Evolutionary conservation across 2,329 filamentous ascomycete genomes (phyloP).

Genomic region (Fusarium tanahbumbuense): DNA sequence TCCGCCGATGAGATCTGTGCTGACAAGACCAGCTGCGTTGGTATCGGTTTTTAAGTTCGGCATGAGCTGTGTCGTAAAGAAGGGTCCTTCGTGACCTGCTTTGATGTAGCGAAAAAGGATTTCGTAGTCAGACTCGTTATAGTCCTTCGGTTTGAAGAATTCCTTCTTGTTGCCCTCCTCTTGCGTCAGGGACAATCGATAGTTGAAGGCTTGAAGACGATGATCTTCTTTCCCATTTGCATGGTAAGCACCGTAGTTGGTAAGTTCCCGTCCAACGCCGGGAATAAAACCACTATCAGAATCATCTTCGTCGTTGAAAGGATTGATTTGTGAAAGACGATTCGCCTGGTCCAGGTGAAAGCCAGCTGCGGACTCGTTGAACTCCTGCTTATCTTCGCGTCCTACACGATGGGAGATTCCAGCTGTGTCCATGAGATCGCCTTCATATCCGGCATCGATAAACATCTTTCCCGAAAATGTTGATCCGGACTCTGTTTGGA

Average conservation of each 20-base stretch:
- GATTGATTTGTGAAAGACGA: constrained; percentile 18
- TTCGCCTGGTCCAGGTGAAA: constrained; percentile 10
- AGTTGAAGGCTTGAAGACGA: constrained; percentile 36
- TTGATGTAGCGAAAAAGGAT: constrained; percentile 32
- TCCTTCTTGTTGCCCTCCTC: constrained; percentile 18
- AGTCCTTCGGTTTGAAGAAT: constrained; percentile 26
- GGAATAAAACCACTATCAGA: constrained; percentile 23
- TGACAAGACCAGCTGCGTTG: constrained; percentile 31
- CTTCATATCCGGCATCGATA: constrained; percentile 37
- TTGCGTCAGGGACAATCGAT: constrained; percentile 15
- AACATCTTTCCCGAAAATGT: constrained; percentile 32
- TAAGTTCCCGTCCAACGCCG: constrained; percentile 9
- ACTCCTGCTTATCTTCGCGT: constrained; percentile 28
- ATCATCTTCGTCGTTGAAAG: constrained; percentile 1
- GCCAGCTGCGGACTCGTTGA: constrained; percentile 27
- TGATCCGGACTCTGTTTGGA: constrained; percentile 17
- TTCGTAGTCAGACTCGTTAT: constrained; percentile 27
- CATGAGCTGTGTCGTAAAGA: constrained; percentile 32
- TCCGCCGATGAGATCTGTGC: constrained; percentile 30
- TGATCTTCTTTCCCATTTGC: constrained; percentile 20
- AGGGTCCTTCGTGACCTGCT: constrained; percentile 11
- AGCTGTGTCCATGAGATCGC: constrained; percentile 37
- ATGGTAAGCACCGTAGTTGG: neutral
- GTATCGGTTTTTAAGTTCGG: constrained; percentile 33
- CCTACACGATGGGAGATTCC: constrained; percentile 31